Base-by-base conservation (phyloP, 495 filamentous ascomycete genomes). In the Evernia prunastri region DNA sequence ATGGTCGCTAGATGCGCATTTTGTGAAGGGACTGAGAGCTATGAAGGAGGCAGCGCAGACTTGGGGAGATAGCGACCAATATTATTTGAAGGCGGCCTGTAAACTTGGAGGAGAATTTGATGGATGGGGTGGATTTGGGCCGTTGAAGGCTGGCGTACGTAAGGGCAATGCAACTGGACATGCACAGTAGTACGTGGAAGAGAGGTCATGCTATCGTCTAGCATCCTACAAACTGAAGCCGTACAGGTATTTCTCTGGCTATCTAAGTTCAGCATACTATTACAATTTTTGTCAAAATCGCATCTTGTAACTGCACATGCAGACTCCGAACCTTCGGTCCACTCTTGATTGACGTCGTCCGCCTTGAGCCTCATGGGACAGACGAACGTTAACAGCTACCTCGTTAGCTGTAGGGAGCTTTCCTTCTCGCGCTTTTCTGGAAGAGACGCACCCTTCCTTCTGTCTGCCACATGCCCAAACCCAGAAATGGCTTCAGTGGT, bases 31-130 rank as follows among this genome's bases (percentile, higher is more conserved):
- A 11, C 71, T 93, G 15, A 81, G 90, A 43, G 84, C 89, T 1
- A 85, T 96, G 74, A 87, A 82, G 65, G 87, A 89, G 66, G 83
- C 85, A 23, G 86, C 89, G 0, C 74, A 78, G 66, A 91, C 91
- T 3, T 98, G 94, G 92, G 87, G 89, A 18, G 91, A 97, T 72
- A 81, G 85, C 10, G 86, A 90, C 49, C 74, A 84, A 43, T 88
- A 82, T 63, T 97, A 88, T 69, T 75, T 90, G 45, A 86, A 83
- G 69, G 85, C 87, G n/a, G 88, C 89, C 0, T 79, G 89, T 18
- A 83, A 84, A 68, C 89, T 92, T 71, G 83, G 79, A 6, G 82
- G 86, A 59, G 87, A 88, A 53, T 93, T 92, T 72, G 72, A 82
- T 58, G 86, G 85, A 0, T 97, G 94, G 93, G 79, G 78, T 60